phyloP scores from a whole-genome alignment of 2,329 filamentous ascomycete genomes.

The Talaromyces sp. region DNA sequence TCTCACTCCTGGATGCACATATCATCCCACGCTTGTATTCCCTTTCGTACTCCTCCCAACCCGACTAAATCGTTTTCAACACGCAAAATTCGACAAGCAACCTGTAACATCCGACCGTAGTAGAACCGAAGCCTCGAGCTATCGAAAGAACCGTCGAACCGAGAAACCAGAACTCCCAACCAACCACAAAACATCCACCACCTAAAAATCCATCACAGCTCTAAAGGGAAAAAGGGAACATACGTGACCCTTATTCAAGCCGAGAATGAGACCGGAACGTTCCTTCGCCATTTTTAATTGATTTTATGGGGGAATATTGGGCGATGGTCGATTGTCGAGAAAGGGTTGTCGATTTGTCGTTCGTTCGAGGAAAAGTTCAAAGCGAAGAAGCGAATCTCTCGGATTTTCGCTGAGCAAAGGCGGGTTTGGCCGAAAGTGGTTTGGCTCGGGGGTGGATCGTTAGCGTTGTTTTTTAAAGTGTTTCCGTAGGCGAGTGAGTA shows the following conservation, averaged over 20 bases:
- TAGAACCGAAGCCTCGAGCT: not conserved
- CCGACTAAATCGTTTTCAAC: not conserved
- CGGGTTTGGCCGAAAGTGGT: slow-evolving; percentile 16
- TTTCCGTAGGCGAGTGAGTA: slow-evolving; percentile 30
- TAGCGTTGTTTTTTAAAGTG: slow-evolving; percentile 7
- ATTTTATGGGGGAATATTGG: slow-evolving; percentile 3
- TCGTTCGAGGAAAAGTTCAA: not conserved
- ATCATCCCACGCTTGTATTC: not conserved
- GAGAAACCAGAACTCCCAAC: not conserved
- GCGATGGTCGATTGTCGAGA: slow-evolving; percentile 17
- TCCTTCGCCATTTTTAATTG: slow-evolving; percentile 46
- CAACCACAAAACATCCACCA: slow-evolving; percentile 3
- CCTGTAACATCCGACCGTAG: not conserved
- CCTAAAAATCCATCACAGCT: not conserved
- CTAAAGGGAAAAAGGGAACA: slow-evolving; percentile 32
- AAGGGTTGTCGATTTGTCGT: slow-evolving; percentile 14
- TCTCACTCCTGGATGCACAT: not conserved
- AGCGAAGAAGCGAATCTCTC: slow-evolving; percentile 9
- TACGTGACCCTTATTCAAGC: slow-evolving; percentile 64
- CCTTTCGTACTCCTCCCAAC: not conserved
- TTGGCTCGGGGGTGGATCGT: slow-evolving; percentile 29
- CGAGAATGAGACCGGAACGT: slow-evolving; percentile 53
- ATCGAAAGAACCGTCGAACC: not conserved
- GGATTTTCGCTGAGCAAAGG: not conserved
- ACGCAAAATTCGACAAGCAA: not conserved